Percentiles rank a stretch among this genome's conserved stretches.
These are phyloP conservation scores for Sclerotinia subarctica DNA, from an alignment of 2,329 filamentous ascomycete genomes.

Conservation along the genomic window DNA sequence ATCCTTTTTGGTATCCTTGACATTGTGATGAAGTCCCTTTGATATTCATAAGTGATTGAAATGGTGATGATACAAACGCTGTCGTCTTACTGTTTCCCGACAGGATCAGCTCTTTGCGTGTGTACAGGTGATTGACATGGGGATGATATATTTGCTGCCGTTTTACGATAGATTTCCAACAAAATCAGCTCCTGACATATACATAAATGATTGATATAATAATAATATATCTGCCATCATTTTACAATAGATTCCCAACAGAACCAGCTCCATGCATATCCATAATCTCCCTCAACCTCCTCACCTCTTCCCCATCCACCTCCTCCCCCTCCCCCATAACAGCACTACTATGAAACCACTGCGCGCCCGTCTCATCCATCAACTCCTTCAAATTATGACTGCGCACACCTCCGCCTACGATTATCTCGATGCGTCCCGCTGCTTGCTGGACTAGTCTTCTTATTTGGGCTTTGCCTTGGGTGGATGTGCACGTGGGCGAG, in stretches of 20 bases:
- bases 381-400: slow-evolving; percentile 43
- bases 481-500: slow-evolving; percentile 19
- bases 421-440: slow-evolving; percentile 42
- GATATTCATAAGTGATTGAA: neutral
- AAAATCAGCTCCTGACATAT: neutral
- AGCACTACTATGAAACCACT: slow-evolving; percentile 45
- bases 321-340: slow-evolving; percentile 38
- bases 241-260: neutral
- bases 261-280: neutral
- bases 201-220: neutral
- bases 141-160: neutral
- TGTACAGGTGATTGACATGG: too few species aligned
- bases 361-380: slow-evolving; percentile 28
- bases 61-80: neutral
- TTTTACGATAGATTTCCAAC: neutral
- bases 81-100: neutral
- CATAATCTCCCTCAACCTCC: too few species aligned
- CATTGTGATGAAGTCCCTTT: neutral
- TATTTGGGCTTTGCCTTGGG: slow-evolving; percentile 24
- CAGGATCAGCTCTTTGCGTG: neutral
- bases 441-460: slow-evolving; percentile 38
- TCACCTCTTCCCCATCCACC: slow-evolving; percentile 25
- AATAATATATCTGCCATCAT: neutral
- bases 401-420: slow-evolving; percentile 51
- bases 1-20: neutral